Conservation (phyloP, 495 filamentous ascomycete genomes). For the Podospora conica region DNA sequence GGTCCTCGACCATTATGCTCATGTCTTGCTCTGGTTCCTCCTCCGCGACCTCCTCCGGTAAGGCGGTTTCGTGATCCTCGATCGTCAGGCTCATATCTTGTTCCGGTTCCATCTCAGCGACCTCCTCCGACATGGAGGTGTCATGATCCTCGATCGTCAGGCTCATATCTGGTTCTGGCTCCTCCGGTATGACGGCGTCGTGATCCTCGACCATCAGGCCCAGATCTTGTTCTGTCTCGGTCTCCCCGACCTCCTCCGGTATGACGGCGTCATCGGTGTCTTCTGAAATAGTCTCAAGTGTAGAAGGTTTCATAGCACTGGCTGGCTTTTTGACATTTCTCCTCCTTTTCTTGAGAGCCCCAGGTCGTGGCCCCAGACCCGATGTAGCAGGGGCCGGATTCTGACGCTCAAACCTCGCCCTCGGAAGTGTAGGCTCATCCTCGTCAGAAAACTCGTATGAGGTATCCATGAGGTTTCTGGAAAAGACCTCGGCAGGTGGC, state of each 20-base stretch:
- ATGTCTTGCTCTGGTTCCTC: not conserved
- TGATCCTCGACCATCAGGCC: no score
- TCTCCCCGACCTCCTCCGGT: not conserved
- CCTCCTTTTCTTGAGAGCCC: not conserved
- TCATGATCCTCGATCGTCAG: not conserved
- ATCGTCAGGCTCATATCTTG: no score
- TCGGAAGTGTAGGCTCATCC: slow-evolving; percentile 27
- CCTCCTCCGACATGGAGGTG: not conserved
- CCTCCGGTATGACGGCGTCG: no score
- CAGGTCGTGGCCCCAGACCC: not conserved
- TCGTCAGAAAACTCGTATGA: slow-evolving; percentile 41
- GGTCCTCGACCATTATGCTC: not conserved
- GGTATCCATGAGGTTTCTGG: slow-evolving; percentile 28
- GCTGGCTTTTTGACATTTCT: not conserved
- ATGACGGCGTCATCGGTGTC: not conserved
- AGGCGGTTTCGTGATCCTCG: no score
- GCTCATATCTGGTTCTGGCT: not conserved
- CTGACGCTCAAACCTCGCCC: not conserved
- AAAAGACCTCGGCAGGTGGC: slow-evolving; percentile 17
- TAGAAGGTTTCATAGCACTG: not conserved
- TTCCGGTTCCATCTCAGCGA: not conserved
- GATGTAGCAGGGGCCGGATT: no score
- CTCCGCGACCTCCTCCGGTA: not conserved
- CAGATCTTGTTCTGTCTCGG: no score
- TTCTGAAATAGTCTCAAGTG: not conserved